phyloP scores from a whole-genome alignment of 2,329 filamentous ascomycete genomes.

The Penicillium brasilianum region DNA sequence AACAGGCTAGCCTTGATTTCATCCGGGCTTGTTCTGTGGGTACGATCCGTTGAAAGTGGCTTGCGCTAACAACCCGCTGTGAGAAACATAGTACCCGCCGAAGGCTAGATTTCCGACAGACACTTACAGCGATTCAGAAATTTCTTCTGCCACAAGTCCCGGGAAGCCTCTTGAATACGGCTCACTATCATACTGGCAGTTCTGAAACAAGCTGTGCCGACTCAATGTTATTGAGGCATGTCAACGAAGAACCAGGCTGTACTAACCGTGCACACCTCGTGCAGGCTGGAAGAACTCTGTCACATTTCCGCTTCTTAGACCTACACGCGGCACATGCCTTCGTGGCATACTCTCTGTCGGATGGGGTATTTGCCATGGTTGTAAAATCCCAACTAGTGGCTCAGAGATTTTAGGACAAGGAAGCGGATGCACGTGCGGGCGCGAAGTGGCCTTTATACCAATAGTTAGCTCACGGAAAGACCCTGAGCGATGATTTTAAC shows the following conservation, averaged over 20 bases:
- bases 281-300: not conserved
- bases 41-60: not conserved
- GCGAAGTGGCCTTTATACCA: not conserved
- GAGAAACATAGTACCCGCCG: not conserved
- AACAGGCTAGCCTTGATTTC: not conserved
- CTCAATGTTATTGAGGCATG: not conserved
- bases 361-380: not conserved
- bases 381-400: not conserved
- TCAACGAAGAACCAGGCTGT: not conserved
- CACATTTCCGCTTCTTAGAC: not conserved
- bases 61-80: not conserved
- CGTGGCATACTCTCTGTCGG: not conserved
- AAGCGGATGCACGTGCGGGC: not conserved
- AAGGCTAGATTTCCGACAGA: not conserved
- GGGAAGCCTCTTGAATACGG: not conserved
- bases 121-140: not conserved
- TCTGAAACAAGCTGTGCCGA: not conserved
- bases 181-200: not conserved
- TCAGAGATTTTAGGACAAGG: not conserved
- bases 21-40: not conserved
- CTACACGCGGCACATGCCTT: not conserved
- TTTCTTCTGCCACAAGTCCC: not conserved
- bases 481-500: not conserved
- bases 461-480: not conserved
- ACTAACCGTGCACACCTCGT: not conserved